Base-by-base conservation (phyloP, 371 early-diverging fungal genomes). In the Mucor sp. region DNA sequence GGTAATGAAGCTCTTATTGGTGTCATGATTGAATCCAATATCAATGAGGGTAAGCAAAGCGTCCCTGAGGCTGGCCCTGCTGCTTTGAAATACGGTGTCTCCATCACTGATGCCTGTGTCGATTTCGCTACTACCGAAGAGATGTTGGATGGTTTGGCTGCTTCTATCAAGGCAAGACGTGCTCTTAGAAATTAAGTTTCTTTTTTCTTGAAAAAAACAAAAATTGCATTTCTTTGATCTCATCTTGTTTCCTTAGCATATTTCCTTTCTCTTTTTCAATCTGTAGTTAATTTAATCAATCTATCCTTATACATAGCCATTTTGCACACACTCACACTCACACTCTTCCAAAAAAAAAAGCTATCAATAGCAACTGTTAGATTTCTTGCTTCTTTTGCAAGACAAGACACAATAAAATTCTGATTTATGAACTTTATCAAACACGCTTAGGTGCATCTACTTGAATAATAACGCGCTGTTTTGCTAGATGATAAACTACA, bases 21-120 rank as follows among this genome's bases (percentile, higher is more conserved):
- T 59, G 91, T 97, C 25, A 98, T 98, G 98, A 91, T 98, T 65
- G 98, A 98, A 79, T 91, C 91, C 27, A 91, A 98, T 65, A 72
- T 97, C 39, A 77, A 86, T 63, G 97, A 94, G 74, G 96, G 96
- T 32, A 88, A 90, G 48, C 94, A 94, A 79, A 85, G 84, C 59
- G 87, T 94, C 17, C 90, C 93, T 35, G 65, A 75, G 9, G 85
- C 83, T 50, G 93, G 93, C 12, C 85, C 87, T 41, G 74, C 77
- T 35, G 85, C 82, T 15, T 82, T 94, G 43, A 87, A 85, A 68
- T 94, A 94, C 69, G 95, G 95, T 61, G 88, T 91, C 65, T 89
- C 89, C 12, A 90, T 95, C 62, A 95, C 95, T 27, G 94, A 95
- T 69, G 95, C 92, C 6, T 94, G 95, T 68, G 87, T 94, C 59